phyloP scores from a whole-genome alignment of 140 eudicot genomes.

The Senecio squalidus region DNA sequence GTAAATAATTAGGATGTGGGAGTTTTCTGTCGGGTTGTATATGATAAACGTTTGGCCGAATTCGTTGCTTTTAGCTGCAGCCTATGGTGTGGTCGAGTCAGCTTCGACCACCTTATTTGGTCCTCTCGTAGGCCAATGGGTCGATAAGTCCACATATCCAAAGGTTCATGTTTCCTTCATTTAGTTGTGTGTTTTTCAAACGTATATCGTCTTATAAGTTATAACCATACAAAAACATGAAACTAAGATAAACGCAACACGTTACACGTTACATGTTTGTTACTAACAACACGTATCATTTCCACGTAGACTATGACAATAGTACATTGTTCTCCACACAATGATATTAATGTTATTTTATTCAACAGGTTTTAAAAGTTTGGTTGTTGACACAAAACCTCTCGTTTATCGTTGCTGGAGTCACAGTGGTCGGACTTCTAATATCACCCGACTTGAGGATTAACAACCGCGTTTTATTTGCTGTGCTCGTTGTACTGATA shows the following conservation, averaged over 20 bases:
- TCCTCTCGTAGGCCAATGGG: constrained; percentile 73
- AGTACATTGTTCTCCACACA: not conserved
- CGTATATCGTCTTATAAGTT: not conserved
- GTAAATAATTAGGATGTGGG: constrained; percentile 87
- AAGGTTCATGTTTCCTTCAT: constrained; percentile 40
- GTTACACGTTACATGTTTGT: no score
- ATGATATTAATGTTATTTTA: not conserved
- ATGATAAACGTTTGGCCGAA: constrained; percentile 91
- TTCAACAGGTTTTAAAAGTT: constrained; percentile 54
- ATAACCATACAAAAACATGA: not conserved
- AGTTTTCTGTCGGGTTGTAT: constrained; percentile 89
- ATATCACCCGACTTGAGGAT: constrained; percentile 40
- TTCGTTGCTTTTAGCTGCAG: constrained; percentile 82
- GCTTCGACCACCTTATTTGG: constrained; percentile 74
- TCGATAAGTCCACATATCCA: constrained; percentile 57
- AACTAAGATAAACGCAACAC: not conserved
- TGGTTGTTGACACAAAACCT: constrained; percentile 77
- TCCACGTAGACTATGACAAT: not conserved
- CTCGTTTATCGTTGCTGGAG: constrained; percentile 82
- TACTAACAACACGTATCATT: not conserved
- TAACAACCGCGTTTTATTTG: constrained; percentile 32
- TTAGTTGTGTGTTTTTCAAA: not conserved
- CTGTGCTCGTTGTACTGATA: constrained; percentile 42
- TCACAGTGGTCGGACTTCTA: constrained; percentile 53
- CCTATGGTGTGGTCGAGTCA: constrained; percentile 87